Base-by-base conservation (phyloP, 331 rosid genomes). In the Rhamnella rubrinervis region DNA sequence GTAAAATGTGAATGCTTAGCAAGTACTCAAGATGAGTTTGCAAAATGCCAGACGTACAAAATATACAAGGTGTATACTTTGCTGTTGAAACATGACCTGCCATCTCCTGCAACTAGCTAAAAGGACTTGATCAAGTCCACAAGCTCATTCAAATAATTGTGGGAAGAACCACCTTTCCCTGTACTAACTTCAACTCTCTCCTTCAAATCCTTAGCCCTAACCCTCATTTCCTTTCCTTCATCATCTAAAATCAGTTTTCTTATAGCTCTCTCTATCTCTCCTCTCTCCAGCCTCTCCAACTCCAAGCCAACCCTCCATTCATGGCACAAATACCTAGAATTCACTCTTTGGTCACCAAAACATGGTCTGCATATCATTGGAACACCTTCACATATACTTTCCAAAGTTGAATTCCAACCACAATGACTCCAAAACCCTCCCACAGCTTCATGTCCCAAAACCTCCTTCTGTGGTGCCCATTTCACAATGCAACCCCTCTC, bases 361-460 rank as follows among this genome's bases (percentile, higher is more conserved):
- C 53, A 50, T 15, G 92, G 85, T 0, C 31, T 62, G 53, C 87
- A 84, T 17, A 86, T 78, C 71, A 88, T 71, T 16, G 92, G 88
- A 20, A 86, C 62, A 12, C 96, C 88, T 70, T 82, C 78, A 0
- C 82, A 70, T 66, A 88, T 18, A 57, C 95, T 78, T 59, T 84
- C 89, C 39, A 85, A 31, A 0, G 82, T 85, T 0, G 91, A 88
- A 38, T 88, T 88, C 95, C 95, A 85, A 14, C 89, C 91, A 37
- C 91, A 80, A 19, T 88, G 91, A 31, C 89, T 82, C 91, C 86
- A 82, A 78, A 88, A 86, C 17, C 83, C 91, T 15, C 87, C 87
- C 28, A 88, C 80, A 0, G 85, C 83, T 7, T 18, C 4, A 60
- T 88, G 86, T n/a, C 80, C 85, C 72, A 84, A 59, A 17, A 86